Conservation (phyloP, 768 basidiomycete genomes). For the Suillus subluteus region DNA sequence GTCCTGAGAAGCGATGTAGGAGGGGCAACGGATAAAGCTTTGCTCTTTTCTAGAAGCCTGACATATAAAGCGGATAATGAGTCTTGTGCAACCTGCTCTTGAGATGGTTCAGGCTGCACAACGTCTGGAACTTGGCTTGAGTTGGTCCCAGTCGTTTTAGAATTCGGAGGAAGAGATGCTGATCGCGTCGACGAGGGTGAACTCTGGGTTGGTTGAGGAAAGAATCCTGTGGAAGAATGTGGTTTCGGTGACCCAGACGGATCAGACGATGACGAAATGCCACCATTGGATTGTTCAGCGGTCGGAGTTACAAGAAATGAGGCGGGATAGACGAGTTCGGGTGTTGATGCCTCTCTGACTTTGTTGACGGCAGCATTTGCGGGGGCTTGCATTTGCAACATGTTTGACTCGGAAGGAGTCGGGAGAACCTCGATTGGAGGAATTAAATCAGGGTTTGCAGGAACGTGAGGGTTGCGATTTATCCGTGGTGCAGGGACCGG, state of each 20-base stretch:
- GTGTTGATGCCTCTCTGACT: neutral
- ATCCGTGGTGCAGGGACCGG: conserved; percentile 8
- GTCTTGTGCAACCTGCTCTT: conserved; percentile 9
- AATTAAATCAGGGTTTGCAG: conserved; percentile 23
- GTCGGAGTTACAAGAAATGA: neutral
- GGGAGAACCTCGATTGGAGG: conserved; percentile 36
- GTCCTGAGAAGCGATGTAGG: conserved; percentile 11
- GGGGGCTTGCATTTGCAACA: neutral
- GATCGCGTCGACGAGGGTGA: neutral
- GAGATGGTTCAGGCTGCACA: neutral
- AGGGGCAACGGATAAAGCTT: conserved; percentile 17
- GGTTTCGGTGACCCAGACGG: neutral
- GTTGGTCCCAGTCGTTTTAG: neutral
- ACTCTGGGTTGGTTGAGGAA: neutral
- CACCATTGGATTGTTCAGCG: neutral
- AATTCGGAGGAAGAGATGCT: neutral
- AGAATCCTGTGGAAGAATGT: neutral
- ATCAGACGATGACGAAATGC: neutral
- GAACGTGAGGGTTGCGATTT: neutral
- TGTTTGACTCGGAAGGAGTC: conserved; percentile 20
- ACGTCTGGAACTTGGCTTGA: neutral
- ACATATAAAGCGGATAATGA: conserved; percentile 16
- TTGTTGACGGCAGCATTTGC: neutral
- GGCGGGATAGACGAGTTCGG: neutral
- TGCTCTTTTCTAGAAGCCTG: conserved; percentile 21